These are phyloP conservation scores for Heritiera fomes DNA, from an alignment of 345 rosid species.

Conservation along the genomic window DNA sequence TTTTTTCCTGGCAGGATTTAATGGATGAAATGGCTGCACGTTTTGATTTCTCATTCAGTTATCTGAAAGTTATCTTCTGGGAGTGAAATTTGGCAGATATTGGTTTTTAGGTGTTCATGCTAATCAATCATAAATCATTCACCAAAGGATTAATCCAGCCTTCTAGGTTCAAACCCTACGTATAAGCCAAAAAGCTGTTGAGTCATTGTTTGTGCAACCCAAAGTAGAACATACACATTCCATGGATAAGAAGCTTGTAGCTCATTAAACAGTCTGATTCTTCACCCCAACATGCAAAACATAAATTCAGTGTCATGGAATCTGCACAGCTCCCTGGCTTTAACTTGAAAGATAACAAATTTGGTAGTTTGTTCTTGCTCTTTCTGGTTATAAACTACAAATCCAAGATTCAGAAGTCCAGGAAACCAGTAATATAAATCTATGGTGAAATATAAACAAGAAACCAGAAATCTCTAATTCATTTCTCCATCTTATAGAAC, in stretches of 20 bases:
- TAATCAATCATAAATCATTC: constrained; percentile 8
- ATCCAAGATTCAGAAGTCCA: not conserved
- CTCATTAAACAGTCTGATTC: not conserved
- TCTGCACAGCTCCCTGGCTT: not conserved
- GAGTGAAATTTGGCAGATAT: not conserved
- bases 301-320: not conserved
- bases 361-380: not conserved
- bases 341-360: not conserved
- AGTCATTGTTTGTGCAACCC: not conserved
- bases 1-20: not conserved
- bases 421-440: not conserved
- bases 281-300: constrained; percentile 9
- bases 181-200: not conserved
- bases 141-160: not conserved
- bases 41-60: constrained; percentile 21
- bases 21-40: constrained; percentile 21
- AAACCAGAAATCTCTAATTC: not conserved
- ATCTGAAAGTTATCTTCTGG: not conserved
- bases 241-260: not conserved
- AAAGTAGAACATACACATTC: not conserved
- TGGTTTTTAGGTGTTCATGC: not conserved
- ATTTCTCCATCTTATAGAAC: not conserved
- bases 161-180: not conserved
- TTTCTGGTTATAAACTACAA: not conserved
- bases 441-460: not conserved